Conservation (phyloP, 2,329 filamentous ascomycete genomes). For the Sporothrix humicola region DNA sequence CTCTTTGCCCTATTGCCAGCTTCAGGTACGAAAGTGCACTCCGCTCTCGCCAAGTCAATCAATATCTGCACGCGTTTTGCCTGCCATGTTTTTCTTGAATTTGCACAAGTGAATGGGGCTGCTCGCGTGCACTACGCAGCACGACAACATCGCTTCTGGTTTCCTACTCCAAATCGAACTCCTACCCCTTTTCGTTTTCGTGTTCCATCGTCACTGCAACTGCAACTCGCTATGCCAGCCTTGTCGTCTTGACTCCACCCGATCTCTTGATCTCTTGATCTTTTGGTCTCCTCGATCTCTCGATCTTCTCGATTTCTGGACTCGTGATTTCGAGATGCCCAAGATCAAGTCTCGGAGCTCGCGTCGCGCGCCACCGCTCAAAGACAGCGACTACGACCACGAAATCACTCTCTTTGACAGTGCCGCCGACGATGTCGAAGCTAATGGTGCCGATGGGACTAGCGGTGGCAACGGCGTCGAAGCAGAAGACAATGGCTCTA, state of each 20-base stretch:
- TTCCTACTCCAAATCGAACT: neutral
- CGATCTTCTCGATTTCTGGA: neutral
- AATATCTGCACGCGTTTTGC: conserved; percentile 15
- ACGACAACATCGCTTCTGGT: neutral
- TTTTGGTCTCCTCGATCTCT: neutral
- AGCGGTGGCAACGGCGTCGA: too few relatives aligned
- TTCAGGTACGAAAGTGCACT: neutral
- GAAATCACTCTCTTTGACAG: conserved; percentile 72
- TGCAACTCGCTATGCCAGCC: conserved; percentile 17
- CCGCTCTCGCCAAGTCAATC: conserved; percentile 22
- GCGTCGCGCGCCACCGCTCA: conserved; percentile 60
- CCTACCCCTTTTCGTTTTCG: neutral
- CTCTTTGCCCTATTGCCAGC: conserved; percentile 5
- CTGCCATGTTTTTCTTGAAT: conserved; percentile 19
- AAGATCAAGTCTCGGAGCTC: conserved; percentile 53
- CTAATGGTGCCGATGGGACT: too few relatives aligned
- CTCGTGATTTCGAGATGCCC: conserved; percentile 45
- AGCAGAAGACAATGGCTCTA: neutral
- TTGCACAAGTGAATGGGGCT: neutral
- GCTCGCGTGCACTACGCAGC: neutral
- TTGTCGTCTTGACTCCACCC: conserved; percentile 8
- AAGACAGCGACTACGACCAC: conserved; percentile 70
- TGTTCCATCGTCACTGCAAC: conserved; percentile 11
- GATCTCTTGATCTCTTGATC: conserved; percentile 24
- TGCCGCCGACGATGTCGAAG: conserved; percentile 39